Conservation (phyloP, 2,329 filamentous ascomycete species). For the Catunica adiposa region DNA sequence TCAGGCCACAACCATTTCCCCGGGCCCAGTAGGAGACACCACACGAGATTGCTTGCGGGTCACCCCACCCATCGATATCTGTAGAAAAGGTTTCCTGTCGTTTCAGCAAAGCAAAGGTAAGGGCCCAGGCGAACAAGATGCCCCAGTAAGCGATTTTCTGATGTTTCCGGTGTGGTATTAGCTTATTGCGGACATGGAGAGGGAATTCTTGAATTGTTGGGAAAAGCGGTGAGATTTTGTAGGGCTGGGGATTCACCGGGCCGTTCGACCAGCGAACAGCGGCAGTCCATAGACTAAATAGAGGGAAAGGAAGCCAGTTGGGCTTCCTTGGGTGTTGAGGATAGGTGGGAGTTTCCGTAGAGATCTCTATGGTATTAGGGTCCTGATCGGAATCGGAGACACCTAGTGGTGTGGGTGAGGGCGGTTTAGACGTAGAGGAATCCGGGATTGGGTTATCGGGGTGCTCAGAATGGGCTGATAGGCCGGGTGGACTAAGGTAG, state of each 20-base stretch:
- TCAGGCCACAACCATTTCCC: slow-evolving; percentile 56
- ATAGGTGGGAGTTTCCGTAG: slow-evolving; percentile 29
- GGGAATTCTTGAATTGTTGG: slow-evolving; percentile 52
- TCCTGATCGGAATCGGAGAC: slow-evolving; percentile 30
- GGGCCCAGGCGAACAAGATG: slow-evolving; percentile 50
- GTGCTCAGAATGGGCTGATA: slow-evolving; percentile 17
- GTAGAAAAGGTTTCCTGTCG: slow-evolving; percentile 41
- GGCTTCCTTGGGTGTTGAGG: slow-evolving; percentile 40
- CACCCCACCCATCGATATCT: slow-evolving; percentile 51
- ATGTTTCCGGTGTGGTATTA: slow-evolving; percentile 42
- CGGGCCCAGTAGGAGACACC: slow-evolving; percentile 52
- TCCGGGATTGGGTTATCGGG: slow-evolving; percentile 28
- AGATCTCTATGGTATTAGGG: no score
- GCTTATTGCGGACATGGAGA: slow-evolving; percentile 42
- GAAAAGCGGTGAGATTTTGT: slow-evolving; percentile 42
- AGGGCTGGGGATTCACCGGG: slow-evolving; percentile 34
- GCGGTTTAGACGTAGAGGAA: slow-evolving; percentile 8
- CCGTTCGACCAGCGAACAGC: slow-evolving; percentile 36
- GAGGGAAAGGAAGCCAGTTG: slow-evolving; percentile 42
- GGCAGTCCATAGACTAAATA: slow-evolving; percentile 29
- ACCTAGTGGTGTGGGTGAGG: slow-evolving; percentile 24
- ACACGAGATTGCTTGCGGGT: slow-evolving; percentile 49
- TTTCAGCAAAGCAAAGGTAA: slow-evolving; percentile 53
- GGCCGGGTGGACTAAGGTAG: not conserved
- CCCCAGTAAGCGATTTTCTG: slow-evolving; percentile 40